Conservation (phyloP, 345 rosid genomes). For the Dipteronia sinensis region DNA sequence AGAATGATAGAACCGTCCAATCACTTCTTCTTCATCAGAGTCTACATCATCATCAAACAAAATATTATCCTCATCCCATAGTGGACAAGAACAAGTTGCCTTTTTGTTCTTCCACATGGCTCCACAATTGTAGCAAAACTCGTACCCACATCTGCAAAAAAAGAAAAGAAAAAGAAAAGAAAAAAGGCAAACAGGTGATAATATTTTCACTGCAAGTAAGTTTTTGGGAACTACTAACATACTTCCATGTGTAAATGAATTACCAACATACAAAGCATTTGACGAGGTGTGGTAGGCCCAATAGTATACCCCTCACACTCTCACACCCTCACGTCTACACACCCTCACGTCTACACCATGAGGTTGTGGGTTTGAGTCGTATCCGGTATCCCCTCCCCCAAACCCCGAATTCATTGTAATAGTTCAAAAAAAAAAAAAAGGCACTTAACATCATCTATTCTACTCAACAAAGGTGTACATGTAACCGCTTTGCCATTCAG, state of each 20-base stretch:
- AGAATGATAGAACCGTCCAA: no score
- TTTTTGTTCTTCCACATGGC: slow-evolving; percentile 57
- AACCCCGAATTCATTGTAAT: no score
- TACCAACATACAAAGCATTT: not conserved
- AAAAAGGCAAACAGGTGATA: not conserved
- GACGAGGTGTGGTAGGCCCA: not conserved
- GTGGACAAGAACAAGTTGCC: slow-evolving; percentile 59
- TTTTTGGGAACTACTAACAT: not conserved
- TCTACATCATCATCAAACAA: slow-evolving; percentile 22
- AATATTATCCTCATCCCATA: slow-evolving; percentile 54
- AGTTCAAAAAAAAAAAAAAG: no score
- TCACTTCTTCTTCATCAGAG: slow-evolving; percentile 18
- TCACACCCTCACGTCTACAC: no score
- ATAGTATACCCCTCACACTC: no score
- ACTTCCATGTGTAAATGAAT: not conserved
- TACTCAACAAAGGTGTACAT: not conserved
- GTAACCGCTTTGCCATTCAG: not conserved
- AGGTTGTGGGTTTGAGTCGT: no score
- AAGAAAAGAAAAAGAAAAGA: not conserved
- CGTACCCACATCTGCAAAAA: slow-evolving; percentile 49
- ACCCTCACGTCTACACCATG: no score
- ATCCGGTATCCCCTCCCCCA: no score
- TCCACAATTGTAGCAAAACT: slow-evolving; percentile 78
- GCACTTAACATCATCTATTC: not conserved
- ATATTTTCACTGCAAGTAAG: not conserved